Conservation (phyloP, 2,329 filamentous ascomycete genomes). For the Aspergillus fischeri region DNA sequence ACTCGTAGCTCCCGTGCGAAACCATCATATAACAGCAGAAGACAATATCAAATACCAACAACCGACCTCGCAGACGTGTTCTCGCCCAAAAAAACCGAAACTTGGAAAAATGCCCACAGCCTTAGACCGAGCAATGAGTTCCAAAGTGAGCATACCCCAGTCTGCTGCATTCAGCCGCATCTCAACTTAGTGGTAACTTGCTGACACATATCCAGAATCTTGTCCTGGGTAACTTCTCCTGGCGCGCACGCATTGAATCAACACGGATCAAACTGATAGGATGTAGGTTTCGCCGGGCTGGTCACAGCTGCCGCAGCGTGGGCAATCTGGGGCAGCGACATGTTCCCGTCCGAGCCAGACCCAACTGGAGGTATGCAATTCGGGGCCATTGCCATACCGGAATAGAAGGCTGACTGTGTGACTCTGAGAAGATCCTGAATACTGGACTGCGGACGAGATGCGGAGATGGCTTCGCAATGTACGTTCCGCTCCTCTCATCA, state of each 20-base stretch:
- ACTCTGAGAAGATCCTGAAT: constrained; percentile 51
- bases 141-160: constrained; percentile 51
- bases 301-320: constrained; percentile 77
- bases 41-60: constrained; percentile 15
- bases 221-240: constrained; percentile 56
- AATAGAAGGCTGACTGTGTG: constrained; percentile 7
- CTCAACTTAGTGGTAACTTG: background rate
- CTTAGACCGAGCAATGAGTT: constrained; percentile 65
- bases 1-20: background rate
- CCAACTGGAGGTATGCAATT: constrained; percentile 64
- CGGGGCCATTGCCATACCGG: background rate
- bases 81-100: background rate
- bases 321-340: constrained; percentile 78
- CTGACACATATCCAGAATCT: constrained; percentile 53
- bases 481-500: constrained; percentile 35
- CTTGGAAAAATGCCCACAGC: constrained; percentile 60
- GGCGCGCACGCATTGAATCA: background rate
- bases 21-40: background rate
- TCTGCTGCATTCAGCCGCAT: background rate
- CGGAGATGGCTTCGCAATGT: constrained; percentile 76
- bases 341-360: constrained; percentile 72
- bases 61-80: background rate
- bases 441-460: constrained; percentile 78
- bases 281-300: constrained; percentile 71
- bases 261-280: constrained; percentile 18